Percentiles rank a stretch among this genome's conserved stretches.
phyloP scores from a whole-genome alignment of 306 rosid genomes.

The Parietaria judaica region DNA sequence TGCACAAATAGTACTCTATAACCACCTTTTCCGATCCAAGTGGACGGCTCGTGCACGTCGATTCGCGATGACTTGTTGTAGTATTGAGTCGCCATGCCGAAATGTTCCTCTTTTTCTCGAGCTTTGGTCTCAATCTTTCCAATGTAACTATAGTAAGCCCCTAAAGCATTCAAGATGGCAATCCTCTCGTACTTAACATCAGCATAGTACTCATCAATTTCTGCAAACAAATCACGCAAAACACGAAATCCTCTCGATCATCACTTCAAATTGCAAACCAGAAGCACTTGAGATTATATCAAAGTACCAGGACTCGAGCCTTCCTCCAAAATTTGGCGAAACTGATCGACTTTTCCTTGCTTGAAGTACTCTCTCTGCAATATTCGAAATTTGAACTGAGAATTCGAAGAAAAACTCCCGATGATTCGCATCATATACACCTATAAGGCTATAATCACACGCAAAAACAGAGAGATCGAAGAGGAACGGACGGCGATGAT shows the following conservation, averaged over 20 bases:
- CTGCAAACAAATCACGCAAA: conserved; percentile 31
- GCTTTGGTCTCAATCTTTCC: conserved; percentile 97
- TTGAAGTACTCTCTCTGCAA: conserved; percentile 94
- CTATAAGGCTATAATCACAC: no score
- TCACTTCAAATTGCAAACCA: not conserved
- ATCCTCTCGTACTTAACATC: conserved; percentile 97
- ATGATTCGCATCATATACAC: not conserved
- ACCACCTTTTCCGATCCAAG: conserved; percentile 98
- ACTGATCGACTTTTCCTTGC: conserved; percentile 86
- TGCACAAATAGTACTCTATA: not conserved
- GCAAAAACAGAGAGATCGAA: not conserved
- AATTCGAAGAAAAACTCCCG: not conserved
- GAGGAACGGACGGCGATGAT: conserved; percentile 65
- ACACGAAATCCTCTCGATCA: not conserved
- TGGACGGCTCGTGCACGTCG: conserved; percentile 94
- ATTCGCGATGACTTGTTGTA: conserved; percentile 96
- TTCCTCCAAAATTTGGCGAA: conserved; percentile 91
- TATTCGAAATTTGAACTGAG: not conserved
- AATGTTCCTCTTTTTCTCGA: conserved; percentile 96
- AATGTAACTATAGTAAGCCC: conserved; percentile 92
- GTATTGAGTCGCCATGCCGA: conserved; percentile 91
- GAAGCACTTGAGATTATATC: not conserved
- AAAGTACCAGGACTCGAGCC: conserved; percentile 88
- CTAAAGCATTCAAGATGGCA: conserved; percentile 91
- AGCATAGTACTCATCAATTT: conserved; percentile 94